Conservation (phyloP, 2,329 filamentous ascomycete genomes). For the Zymoseptoria crescenta region DNA sequence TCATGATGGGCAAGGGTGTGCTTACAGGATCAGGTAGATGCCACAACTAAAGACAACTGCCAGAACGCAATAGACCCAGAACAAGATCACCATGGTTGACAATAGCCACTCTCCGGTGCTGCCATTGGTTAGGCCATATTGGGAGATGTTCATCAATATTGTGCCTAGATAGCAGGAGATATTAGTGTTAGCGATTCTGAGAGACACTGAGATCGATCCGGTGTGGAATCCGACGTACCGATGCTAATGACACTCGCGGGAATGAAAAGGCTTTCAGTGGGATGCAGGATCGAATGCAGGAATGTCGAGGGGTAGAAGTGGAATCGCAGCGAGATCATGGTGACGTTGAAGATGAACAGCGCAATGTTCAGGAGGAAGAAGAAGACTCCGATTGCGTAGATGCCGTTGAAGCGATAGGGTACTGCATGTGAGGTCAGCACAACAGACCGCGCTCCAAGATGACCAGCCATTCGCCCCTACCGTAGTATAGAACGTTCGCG, state of each 20-base stretch:
- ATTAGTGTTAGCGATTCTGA: not conserved
- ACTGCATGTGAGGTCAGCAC: conserved; percentile 20
- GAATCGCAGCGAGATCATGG: conserved; percentile 61
- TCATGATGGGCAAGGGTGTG: not conserved
- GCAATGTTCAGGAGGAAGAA: conserved; percentile 44
- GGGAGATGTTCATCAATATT: conserved; percentile 58
- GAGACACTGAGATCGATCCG: not conserved
- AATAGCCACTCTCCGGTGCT: conserved; percentile 50
- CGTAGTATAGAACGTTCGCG: conserved; percentile 50
- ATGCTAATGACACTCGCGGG: conserved; percentile 61
- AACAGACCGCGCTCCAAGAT: not conserved
- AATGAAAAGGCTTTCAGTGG: conserved; percentile 70
- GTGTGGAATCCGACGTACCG: conserved; percentile 32
- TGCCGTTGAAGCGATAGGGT: conserved; percentile 36
- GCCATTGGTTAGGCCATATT: conserved; percentile 53
- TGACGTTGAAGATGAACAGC: conserved; percentile 64
- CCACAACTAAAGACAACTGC: conserved; percentile 60
- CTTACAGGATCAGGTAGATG: conserved; percentile 66
- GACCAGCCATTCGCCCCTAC: conserved; percentile 34
- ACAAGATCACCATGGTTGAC: conserved; percentile 55
- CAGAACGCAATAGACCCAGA: conserved; percentile 65
- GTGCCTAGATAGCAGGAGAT: conserved; percentile 22
- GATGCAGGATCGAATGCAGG: conserved; percentile 63
- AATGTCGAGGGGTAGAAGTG: conserved; percentile 63
- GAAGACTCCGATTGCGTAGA: conserved; percentile 42